A percentile compares a stretch with the other conserved stretches of the same genome.
These are phyloP conservation scores for Diaporthe batatas DNA, from an alignment of 2,329 filamentous ascomycete species.

Conservation along the genomic window DNA sequence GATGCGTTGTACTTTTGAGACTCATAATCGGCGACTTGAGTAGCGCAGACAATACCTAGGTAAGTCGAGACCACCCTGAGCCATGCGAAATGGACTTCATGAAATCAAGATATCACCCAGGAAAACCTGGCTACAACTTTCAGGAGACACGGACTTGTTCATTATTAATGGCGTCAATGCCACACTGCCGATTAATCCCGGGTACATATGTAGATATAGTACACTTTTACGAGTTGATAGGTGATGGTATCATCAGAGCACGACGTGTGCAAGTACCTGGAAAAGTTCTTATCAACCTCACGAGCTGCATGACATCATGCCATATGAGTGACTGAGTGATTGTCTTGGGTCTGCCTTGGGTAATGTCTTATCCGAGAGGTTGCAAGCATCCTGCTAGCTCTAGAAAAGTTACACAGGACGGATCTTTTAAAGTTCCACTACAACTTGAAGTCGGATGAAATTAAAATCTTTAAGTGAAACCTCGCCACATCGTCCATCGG, in stretches of 20 bases:
- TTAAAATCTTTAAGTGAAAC: too few species aligned
- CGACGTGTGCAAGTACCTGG: background rate
- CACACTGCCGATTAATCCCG: background rate
- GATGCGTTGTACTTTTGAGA: too few species aligned
- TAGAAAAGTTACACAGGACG: background rate
- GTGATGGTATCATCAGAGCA: background rate
- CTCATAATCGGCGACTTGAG: too few species aligned
- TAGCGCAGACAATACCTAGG: too few species aligned
- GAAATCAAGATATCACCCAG: too few species aligned
- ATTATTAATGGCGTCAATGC: too few species aligned
- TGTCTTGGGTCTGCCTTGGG: background rate
- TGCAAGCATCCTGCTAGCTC: background rate
- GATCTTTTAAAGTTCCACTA: background rate
- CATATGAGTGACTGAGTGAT: background rate
- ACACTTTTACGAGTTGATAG: background rate
- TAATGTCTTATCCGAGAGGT: conserved; percentile 18
- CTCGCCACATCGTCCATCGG: background rate
- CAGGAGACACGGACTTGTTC: too few species aligned
- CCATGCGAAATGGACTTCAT: too few species aligned
- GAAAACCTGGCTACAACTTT: too few species aligned
- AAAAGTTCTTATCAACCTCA: background rate
- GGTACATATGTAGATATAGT: too few species aligned
- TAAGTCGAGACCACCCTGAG: too few species aligned
- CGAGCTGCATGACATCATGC: background rate
- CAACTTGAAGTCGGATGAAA: background rate